These are phyloP conservation scores for Chrysoporthe deuterocubensis DNA, from an alignment of 2,329 filamentous ascomycete genomes.

Conservation along the genomic window DNA sequence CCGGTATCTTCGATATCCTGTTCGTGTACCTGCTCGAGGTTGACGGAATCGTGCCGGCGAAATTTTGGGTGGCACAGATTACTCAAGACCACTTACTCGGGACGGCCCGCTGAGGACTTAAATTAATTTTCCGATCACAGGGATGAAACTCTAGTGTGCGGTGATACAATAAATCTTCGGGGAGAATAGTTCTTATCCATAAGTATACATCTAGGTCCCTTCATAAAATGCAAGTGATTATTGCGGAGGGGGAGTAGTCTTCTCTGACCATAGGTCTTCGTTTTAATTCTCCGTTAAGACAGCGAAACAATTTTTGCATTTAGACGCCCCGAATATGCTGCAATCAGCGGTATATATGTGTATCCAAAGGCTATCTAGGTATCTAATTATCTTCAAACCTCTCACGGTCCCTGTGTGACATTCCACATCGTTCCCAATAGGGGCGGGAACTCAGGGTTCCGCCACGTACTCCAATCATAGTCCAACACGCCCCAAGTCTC, in stretches of 20 bases:
- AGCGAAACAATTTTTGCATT: neutral
- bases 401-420: conserved; percentile 45
- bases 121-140: neutral
- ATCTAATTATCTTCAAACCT: neutral
- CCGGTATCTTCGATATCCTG: neutral
- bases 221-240: neutral
- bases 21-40: neutral
- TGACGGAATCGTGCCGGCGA: neutral
- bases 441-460: conserved; percentile 41
- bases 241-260: neutral
- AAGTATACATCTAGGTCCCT: neutral
- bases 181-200: neutral
- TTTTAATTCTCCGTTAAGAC: too few species aligned
- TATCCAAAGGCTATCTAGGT: neutral
- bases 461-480: conserved; percentile 42
- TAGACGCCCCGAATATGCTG: neutral
- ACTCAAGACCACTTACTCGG: neutral
- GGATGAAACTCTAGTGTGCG: neutral
- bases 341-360: neutral
- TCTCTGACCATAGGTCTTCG: neutral
- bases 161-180: neutral
- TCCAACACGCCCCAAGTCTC: conserved; percentile 58
- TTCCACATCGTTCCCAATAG: conserved; percentile 45
- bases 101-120: conserved; percentile 2
- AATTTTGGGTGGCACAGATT: conserved; percentile 2